phyloP scores from a whole-genome alignment of 768 basidiomycete species.

The Boletus tomentosulus region DNA sequence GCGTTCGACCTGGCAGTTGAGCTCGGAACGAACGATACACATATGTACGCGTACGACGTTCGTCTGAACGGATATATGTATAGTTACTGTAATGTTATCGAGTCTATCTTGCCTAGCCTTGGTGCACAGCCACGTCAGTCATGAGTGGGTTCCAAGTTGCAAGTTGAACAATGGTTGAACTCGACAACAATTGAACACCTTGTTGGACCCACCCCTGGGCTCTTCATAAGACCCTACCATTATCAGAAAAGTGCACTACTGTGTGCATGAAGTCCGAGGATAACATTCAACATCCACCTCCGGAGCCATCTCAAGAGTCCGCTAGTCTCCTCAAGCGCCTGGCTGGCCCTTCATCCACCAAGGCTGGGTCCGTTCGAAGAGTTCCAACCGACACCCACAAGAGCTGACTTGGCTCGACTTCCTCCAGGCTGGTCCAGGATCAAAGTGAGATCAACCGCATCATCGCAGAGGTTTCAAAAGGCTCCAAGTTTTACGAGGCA shows the following conservation, averaged over 20 bases:
- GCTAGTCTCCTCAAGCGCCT: constrained; percentile 72
- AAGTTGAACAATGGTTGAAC: neutral
- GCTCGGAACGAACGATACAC: neutral
- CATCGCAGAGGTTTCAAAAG: constrained; percentile 88
- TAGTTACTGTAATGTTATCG: neutral
- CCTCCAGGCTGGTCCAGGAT: constrained; percentile 60
- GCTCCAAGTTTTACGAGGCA: constrained; percentile 89
- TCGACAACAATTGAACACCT: neutral
- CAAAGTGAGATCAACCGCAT: constrained; percentile 83
- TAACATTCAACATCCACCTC: constrained; percentile 14
- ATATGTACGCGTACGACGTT: neutral
- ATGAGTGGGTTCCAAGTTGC: neutral
- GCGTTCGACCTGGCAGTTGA: constrained; percentile 9
- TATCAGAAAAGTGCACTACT: too few relatives aligned
- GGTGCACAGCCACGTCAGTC: constrained; percentile 6
- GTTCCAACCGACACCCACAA: neutral
- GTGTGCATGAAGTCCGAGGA: constrained; percentile 19
- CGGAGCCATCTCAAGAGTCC: constrained; percentile 52
- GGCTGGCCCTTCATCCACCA: constrained; percentile 84
- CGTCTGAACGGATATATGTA: neutral
- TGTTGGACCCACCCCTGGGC: too few relatives aligned
- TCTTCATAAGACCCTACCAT: too few relatives aligned
- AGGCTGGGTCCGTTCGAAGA: constrained; percentile 66
- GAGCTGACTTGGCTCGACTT: constrained; percentile 8
- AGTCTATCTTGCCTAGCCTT: neutral